Evolutionary conservation across 768 basidiomycete genomes (phyloP), one percentile per base, ranked within the genome.

Genomic region (Holtermannia corniformis): DNA sequence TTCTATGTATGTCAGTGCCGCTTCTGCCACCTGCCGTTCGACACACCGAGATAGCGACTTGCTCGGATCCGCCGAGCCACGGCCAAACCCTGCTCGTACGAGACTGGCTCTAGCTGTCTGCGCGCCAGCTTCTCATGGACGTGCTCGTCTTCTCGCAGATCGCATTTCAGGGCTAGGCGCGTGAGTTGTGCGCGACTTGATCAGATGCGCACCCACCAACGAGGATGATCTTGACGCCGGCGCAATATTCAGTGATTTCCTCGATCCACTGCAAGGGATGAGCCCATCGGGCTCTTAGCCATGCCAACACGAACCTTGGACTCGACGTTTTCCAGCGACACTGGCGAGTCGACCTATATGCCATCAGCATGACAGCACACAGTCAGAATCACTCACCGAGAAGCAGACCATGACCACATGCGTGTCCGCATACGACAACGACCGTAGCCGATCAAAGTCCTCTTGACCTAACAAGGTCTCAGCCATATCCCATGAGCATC

Each of bases 341-440:
- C 80, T 7, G 92, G 93, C 59, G 90, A 91, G 70, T 97, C 93
- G 26, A 93, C 84, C 86, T n/a, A n/a, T n/a, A n/a, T 87, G 59
- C 44, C 53, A 26, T 21, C 20, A 0, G 32, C 16, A 52, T 16
- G 22, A 41, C 16, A 23, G 4, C 25, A n/a, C 11, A 13, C 16
- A 11, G 25, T 23, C 26, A 44, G 25, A 12, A 32, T 26, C 10
- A 75, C 81, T 52, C 58, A 88, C 89, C 32, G 92, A 93, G 72
- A 95, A 96, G 73, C 93, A 96, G 22, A 96, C 77, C 86, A 96
- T 86, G 58, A 96, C 80, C 54, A 96, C 85, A 74, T 96, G 87
- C 0, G 93, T 95, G 72, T 96, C 93, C 7, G 93, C 87, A 71
- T 96, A 97, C 32, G 86, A 88, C n/a, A 97, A 75, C 11, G 91